phyloP scores from a whole-genome alignment of 495 filamentous ascomycete species.

The Parathielavia hyrcaniae region DNA sequence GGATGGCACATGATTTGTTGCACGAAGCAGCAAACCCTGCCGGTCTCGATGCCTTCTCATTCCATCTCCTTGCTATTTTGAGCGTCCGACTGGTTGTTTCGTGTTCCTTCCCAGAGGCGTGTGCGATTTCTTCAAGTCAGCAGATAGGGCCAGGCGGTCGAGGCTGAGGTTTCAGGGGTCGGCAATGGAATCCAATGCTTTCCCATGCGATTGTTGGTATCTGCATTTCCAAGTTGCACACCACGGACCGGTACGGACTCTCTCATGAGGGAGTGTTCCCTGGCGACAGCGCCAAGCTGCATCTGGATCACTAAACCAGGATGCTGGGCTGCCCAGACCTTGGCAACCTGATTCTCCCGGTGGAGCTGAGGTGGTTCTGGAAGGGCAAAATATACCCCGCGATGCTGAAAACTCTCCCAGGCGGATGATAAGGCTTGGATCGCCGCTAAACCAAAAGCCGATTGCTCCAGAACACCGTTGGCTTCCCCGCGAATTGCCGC shows the following conservation, averaged over 20 bases:
- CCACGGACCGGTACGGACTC: no score
- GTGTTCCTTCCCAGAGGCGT: no score
- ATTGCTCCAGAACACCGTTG: background rate
- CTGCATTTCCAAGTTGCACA: background rate
- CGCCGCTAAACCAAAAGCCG: conserved; percentile 13
- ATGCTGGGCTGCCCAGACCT: conserved; percentile 24
- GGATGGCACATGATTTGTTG: conserved; percentile 19
- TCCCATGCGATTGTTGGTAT: conserved; percentile 9
- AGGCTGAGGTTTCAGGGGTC: conserved; percentile 16
- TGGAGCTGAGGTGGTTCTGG: conserved; percentile 20
- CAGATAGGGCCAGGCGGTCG: background rate
- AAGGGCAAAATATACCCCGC: conserved; percentile 23
- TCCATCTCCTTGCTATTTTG: conserved; percentile 12
- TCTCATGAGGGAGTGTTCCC: no score
- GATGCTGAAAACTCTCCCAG: conserved; percentile 19
- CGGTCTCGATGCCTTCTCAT: background rate
- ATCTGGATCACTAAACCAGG: background rate
- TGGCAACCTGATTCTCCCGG: conserved; percentile 30
- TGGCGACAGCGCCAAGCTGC: background rate
- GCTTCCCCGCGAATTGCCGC: conserved; percentile 19
- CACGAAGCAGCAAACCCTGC: conserved; percentile 1
- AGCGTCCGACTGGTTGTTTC: background rate
- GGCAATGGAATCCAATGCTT: background rate
- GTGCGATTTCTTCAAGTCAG: background rate
- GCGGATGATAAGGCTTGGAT: conserved; percentile 19